Base-by-base conservation (phyloP, 768 basidiomycete species). In the Tephrocybe rancida region DNA sequence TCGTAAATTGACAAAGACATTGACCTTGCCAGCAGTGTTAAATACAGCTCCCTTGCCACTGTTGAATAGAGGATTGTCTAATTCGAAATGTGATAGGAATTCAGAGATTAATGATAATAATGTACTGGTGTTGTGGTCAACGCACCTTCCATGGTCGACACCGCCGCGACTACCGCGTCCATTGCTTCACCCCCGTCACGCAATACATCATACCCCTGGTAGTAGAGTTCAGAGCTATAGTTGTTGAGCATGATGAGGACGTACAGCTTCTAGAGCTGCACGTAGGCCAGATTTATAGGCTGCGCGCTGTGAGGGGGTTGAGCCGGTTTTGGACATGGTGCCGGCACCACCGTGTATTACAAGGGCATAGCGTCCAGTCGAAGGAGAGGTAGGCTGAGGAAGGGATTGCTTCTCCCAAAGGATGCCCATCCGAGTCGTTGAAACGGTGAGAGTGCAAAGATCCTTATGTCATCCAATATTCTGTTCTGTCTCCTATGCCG, bases 291-390 rank as follows among this genome's bases (percentile, higher is more conserved):
- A 68, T 60, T 79, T 83, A 71, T 90, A 91, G 47, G 69, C 69
- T 13, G 77, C 76, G 35, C 76, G 79, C 58, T 85, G 76, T 55
- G 85, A 81, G 2, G 84, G 85, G 0, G 87, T 86, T 14, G 85
- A 82, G 18, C 66, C 67, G 21, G 75, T 67, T 53, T 76, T 80
- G 26, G 71, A 71, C 80, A 92, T 87, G 1, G 82, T 86, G 1
- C 88, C 88, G 0, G 90, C 88, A 6, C 90, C 91, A 27, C 91
- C 91, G 64, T 93, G 90, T 56, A 92, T 84, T 25, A 88, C 86
- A 1, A 93, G 75, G 27, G 78, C 72, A 62, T 73, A 68, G 3
- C 52, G 62, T 29, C 35, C 21, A 16, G 32, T 45, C 10, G 43
- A 25, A 41, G 19, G 38, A 25, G 43, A 37, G 35, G n/a, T 9